phyloP scores from a whole-genome alignment of 202 grass and related monocot species.

The Setaria viridis region DNA sequence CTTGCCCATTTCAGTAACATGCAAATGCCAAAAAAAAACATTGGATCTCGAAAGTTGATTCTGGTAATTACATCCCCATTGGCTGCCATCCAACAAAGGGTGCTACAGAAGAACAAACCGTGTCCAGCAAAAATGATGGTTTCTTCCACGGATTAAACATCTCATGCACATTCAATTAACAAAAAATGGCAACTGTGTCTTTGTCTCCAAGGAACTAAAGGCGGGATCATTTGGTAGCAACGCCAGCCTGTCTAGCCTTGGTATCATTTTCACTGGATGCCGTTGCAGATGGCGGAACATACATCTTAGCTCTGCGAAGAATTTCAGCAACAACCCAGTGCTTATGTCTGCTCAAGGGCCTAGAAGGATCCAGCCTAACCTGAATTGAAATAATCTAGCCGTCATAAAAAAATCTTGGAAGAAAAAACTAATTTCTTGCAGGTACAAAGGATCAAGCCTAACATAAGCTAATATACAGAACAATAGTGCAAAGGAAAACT shows the following conservation, averaged over 20 bases:
- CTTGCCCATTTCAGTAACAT: not conserved
- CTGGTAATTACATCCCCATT: constrained; percentile 38
- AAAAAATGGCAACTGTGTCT: not conserved
- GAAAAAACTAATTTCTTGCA: not conserved
- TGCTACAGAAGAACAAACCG: not conserved
- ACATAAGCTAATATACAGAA: not conserved
- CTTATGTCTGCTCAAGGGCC: constrained; percentile 87
- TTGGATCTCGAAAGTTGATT: not conserved
- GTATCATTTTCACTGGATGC: constrained; percentile 9
- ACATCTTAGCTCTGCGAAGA: constrained; percentile 80
- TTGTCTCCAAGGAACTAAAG: constrained; percentile 1
- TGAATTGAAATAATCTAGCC: constrained; percentile 40
- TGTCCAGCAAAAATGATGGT: constrained; percentile 16
- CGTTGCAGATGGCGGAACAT: constrained; percentile 53
- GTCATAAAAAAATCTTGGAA: not conserved
- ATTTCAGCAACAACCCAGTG: constrained; percentile 83
- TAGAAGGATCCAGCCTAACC: constrained; percentile 82
- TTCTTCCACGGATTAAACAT: constrained; percentile 22
- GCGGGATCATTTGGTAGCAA: constrained; percentile 36
- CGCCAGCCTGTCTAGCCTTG: constrained; percentile 29
- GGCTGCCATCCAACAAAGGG: not conserved
- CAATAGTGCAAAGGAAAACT: not conserved
- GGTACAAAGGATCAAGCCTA: not conserved
- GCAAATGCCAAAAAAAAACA: not conserved
- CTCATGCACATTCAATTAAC: constrained; percentile 23